phyloP scores from a whole-genome alignment of 441 rosid genomes.

The Mallotus japonicus region DNA sequence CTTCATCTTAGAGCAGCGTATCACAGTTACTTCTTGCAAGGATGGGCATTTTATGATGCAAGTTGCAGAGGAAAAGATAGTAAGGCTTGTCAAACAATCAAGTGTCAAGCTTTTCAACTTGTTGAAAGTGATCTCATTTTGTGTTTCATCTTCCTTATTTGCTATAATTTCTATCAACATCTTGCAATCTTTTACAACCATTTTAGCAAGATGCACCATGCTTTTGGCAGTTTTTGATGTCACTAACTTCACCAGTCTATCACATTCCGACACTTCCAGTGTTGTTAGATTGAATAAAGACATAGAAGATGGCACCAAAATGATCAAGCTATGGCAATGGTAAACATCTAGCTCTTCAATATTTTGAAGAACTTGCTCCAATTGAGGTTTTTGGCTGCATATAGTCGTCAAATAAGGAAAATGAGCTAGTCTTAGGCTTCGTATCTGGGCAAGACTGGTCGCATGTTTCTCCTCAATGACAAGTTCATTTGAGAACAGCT shows the following conservation, averaged over 20 bases:
- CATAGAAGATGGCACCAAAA: conserved; percentile 8
- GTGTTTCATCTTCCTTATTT: not conserved
- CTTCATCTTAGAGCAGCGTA: conserved; percentile 22
- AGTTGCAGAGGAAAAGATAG: conserved; percentile 16
- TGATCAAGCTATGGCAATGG: not conserved
- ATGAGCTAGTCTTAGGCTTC: not conserved
- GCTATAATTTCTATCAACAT: conserved; percentile 5
- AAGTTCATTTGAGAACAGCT: conserved; percentile 15
- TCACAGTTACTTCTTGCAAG: not conserved
- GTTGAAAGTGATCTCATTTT: conserved; percentile 14
- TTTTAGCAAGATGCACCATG: conserved; percentile 1
- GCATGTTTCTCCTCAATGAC: not conserved
- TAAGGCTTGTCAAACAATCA: conserved; percentile 18
- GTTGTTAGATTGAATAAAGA: conserved; percentile 6
- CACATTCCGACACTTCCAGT: conserved; percentile 7
- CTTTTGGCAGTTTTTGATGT: conserved; percentile 19
- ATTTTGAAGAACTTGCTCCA: conserved; percentile 4
- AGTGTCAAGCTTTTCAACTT: conserved; percentile 1
- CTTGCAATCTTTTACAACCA: conserved; percentile 9
- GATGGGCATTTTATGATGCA: conserved; percentile 20
- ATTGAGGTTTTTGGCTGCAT: not conserved
- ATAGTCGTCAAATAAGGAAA: conserved; percentile 2
- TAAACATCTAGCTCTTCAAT: not conserved
- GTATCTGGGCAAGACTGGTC: not conserved
- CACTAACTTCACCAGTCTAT: conserved; percentile 9